Conservation (phyloP, 768 basidiomycete species). For the Rhodocollybia butyracea region DNA sequence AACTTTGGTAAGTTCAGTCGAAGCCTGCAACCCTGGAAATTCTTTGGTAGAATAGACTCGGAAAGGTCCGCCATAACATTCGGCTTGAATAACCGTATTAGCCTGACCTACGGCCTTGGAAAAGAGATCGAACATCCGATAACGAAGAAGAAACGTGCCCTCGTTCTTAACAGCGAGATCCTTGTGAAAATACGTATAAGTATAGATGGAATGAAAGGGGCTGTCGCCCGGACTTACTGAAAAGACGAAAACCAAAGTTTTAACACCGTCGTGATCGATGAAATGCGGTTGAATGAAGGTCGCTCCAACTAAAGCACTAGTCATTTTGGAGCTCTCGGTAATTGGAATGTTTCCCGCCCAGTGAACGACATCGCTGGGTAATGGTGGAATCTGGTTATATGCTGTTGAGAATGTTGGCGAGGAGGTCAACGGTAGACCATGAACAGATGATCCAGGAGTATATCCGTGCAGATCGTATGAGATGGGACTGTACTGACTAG, state of each 20-base stretch:
- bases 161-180: constrained; percentile 71
- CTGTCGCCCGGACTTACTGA: constrained; percentile 37
- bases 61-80: constrained; percentile 62
- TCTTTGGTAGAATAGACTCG: constrained; percentile 70
- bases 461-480: constrained; percentile 2
- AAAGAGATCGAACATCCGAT: constrained; percentile 63
- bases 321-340: constrained; percentile 49
- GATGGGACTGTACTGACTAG: background rate
- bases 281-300: constrained; percentile 57
- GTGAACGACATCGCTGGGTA: constrained; percentile 35
- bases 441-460: constrained; percentile 12
- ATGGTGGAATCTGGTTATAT: background rate
- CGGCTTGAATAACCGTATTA: constrained; percentile 51
- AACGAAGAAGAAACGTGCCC: constrained; percentile 63
- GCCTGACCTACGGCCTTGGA: constrained; percentile 28
- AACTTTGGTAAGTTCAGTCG: constrained; percentile 68
- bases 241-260: constrained; percentile 60
- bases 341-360: constrained; percentile 36
- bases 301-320: constrained; percentile 52
- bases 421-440: constrained; percentile 13
- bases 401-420: background rate
- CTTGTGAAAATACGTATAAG: constrained; percentile 27
- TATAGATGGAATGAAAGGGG: constrained; percentile 10
- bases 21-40: constrained; percentile 64
- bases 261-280: constrained; percentile 56